phyloP scores from a whole-genome alignment of 495 filamentous ascomycete species.

The Aspergillus steynii region DNA sequence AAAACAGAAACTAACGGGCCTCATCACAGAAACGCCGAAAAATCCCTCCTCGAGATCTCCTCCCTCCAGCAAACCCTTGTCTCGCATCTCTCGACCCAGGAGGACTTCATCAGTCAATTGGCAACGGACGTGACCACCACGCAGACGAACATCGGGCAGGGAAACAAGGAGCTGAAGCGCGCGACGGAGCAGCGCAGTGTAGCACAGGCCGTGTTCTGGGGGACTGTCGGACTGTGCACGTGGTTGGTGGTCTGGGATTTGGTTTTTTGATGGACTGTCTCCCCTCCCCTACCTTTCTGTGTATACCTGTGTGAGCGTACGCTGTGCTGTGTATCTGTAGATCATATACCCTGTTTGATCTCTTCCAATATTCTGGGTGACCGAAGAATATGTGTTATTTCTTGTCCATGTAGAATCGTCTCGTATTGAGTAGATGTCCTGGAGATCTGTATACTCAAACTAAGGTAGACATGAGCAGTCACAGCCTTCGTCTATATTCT shows the following conservation, averaged over 20 bases:
- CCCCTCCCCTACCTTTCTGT: no score
- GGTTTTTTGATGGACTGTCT: constrained; percentile 58
- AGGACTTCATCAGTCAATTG: constrained; percentile 81
- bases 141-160: constrained; percentile 79
- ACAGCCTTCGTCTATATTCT: no score
- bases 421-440: no score
- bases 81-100: constrained; percentile 78
- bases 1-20: background rate
- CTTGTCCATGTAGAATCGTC: no score
- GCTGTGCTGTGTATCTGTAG: no score
- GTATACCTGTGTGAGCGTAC: no score
- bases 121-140: constrained; percentile 82
- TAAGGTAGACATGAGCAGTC: no score
- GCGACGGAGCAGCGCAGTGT: constrained; percentile 79
- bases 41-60: constrained; percentile 87
- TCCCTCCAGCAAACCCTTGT: constrained; percentile 88
- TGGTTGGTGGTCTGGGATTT: constrained; percentile 93
- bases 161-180: constrained; percentile 88
- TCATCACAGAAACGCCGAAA: constrained; percentile 73
- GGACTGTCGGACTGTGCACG: constrained; percentile 75
- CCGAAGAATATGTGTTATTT: no score
- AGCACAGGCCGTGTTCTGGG: constrained; percentile 86
- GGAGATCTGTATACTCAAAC: no score
- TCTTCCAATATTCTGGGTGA: no score
- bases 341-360: no score